Base-by-base conservation (phyloP, 2,329 filamentous ascomycete genomes). In the Venturia nashicola region DNA sequence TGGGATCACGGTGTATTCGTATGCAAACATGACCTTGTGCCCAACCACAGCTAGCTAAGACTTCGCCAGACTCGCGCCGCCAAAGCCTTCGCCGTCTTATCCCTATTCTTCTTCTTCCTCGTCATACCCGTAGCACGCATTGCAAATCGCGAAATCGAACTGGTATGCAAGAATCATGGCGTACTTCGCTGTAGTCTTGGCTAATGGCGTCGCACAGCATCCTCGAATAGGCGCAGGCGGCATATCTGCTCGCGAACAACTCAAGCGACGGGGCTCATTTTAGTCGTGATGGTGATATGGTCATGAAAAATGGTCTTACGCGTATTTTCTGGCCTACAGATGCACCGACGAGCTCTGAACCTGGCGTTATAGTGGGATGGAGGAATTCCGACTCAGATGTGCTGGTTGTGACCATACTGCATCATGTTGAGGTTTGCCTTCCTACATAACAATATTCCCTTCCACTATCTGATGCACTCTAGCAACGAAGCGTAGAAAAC, bases 1-100 rank as follows among this genome's bases (percentile, higher is more conserved):
- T 97, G 92, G 91, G 90, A 97, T 76, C 90, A 97, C 90, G 91
- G 93, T 74, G 94, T 99, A 72, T 89, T 97, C 74, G 91, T 96
- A 80, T 72, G 88, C 44, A 18, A 59, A 23, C 34, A 23, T n/a
- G 27, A 6, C 14, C 34, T 43, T 7, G 18, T 14, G 5, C 27
- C 27, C 63, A 12, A 42, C 5, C 42, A 27, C 43, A 18, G 42
- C 61, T 32, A n/a, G 18, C 20, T 32, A 59, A 39, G 18, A 36
- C 63, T 27, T 20, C 39, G 46, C 43, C 71, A 96, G 91, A 85
- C 88, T 70, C 88, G 94, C 72, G 89, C 89, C 67, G 85, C 90
- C 61, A 93, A 94, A 76, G 94, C 89, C 63, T 94, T 96, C 72
- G 82, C 86, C 64, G 80, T 91, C 66, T 81, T 99, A 65, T 94